A percentile compares a stretch with the other conserved stretches of the same genome.
Evolutionary conservation across 352 stramenopile genomes (phyloP).

Genomic region (Pythium folliculosum): DNA sequence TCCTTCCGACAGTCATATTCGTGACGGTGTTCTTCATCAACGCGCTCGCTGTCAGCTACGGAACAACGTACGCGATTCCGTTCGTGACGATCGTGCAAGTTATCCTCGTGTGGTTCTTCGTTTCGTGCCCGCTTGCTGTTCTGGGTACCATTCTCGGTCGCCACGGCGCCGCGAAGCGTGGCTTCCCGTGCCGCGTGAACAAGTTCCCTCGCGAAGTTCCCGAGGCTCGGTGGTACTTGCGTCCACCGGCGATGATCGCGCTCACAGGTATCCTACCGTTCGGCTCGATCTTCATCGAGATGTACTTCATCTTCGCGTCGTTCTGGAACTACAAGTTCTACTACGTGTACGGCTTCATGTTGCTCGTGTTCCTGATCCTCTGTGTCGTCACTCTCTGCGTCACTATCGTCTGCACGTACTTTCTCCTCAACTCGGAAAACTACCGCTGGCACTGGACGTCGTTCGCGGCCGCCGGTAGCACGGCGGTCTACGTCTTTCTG

Average conservation of each 20-base stretch:
- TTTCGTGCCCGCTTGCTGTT: conserved; percentile 95
- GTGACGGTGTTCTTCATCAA: conserved; percentile 91
- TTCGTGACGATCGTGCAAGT: conserved; percentile 90
- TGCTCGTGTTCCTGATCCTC: conserved; percentile 98
- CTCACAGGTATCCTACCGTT: conserved; percentile 98
- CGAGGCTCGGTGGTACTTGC: conserved; percentile 79
- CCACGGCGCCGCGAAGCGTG: conserved; percentile 88
- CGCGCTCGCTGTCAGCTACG: conserved; percentile 75
- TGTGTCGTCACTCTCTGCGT: conserved; percentile 98
- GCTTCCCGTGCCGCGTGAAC: conserved; percentile 94
- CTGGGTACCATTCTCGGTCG: conserved; percentile 97
- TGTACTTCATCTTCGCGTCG: conserved; percentile 99
- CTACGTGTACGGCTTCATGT: conserved; percentile 99
- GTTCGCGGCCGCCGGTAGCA: conserved; percentile 94
- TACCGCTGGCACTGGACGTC: conserved; percentile 99
- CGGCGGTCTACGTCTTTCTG: conserved; percentile 97
- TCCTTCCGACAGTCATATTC: conserved; percentile 81
- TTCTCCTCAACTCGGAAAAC: conserved; percentile 98
- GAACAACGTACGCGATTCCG: conserved; percentile 84
- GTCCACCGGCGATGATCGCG: conserved; percentile 88
- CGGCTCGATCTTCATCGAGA: conserved; percentile 99
- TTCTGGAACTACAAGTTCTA: conserved; percentile 99
- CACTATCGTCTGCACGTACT: conserved; percentile 99
- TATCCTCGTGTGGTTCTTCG: conserved; percentile 97
- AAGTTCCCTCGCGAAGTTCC: conserved; percentile 93